Evolutionary conservation across 768 basidiomycete species (phyloP).

Genomic region (Candolleomyces eurysporus): DNA sequence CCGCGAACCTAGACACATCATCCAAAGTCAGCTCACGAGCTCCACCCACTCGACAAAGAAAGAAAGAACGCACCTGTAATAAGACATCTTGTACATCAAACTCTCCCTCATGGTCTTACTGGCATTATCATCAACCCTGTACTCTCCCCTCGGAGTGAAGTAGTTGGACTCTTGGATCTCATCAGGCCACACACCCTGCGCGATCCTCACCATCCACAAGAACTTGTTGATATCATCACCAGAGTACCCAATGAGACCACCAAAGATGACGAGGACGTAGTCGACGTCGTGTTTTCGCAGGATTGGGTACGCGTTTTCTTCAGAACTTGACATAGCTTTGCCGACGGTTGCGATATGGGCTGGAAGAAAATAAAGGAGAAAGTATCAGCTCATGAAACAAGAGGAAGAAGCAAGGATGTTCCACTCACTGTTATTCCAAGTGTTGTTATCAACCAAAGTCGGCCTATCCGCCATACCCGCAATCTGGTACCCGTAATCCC

Average conservation of each 20-base stretch:
- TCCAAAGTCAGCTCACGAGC: slow-evolving; percentile 4
- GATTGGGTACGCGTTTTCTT: slow-evolving; percentile 97
- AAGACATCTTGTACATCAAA: slow-evolving; percentile 99
- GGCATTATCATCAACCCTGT: slow-evolving; percentile 85
- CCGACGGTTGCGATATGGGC: slow-evolving; percentile 99
- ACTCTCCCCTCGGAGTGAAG: slow-evolving; percentile 92
- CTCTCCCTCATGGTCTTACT: slow-evolving; percentile 89
- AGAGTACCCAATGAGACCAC: slow-evolving; percentile 93
- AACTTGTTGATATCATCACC: slow-evolving; percentile 99
- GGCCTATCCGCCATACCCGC: slow-evolving; percentile 98
- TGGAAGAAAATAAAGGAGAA: slow-evolving; percentile 24
- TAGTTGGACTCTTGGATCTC: slow-evolving; percentile 95
- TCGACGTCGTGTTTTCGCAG: slow-evolving; percentile 96
- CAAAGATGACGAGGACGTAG: slow-evolving; percentile 97
- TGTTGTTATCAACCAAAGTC: slow-evolving; percentile 97
- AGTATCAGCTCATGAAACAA: not conserved
- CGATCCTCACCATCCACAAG: slow-evolving; percentile 96
- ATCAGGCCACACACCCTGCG: slow-evolving; percentile 97
- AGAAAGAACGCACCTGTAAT: slow-evolving; percentile 64
- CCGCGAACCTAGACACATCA: slow-evolving; percentile 64
- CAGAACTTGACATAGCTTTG: slow-evolving; percentile 93
- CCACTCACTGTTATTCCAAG: slow-evolving; percentile 96
- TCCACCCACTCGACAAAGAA: not conserved
- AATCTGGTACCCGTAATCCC: slow-evolving; percentile 99
- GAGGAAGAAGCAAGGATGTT: slow-evolving; percentile 2